Evolutionary conservation across 75 land plant genomes (phyloP).

Genomic region (Pinus taeda): DNA sequence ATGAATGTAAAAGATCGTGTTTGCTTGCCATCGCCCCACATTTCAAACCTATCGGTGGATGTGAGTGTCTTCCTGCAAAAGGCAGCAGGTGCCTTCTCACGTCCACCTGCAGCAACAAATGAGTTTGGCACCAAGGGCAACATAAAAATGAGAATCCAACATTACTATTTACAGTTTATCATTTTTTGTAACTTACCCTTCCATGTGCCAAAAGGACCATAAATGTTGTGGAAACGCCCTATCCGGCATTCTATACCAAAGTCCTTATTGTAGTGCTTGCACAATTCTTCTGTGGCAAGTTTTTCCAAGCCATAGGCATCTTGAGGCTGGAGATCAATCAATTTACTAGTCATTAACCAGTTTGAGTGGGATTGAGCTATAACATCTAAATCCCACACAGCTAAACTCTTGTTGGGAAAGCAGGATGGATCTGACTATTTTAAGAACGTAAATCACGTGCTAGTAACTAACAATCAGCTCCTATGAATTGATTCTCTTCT

Average conservation of each 20-base stretch:
- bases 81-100: constrained; percentile 98
- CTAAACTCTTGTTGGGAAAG: not conserved
- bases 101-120: constrained; percentile 58
- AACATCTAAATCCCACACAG: not conserved
- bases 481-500: not conserved
- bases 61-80: constrained; percentile 92
- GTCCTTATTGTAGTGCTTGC: constrained; percentile 95
- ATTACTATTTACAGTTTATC: not conserved
- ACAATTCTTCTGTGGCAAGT: constrained; percentile 79
- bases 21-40: constrained; percentile 99
- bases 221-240: constrained; percentile 92
- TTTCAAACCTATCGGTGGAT: constrained; percentile 82
- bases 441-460: not conserved
- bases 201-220: constrained; percentile 96
- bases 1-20: constrained; percentile 97
- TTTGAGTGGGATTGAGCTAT: not conserved
- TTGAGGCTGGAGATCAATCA: constrained; percentile 62
- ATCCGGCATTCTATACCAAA: constrained; percentile 87
- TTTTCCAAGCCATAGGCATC: constrained; percentile 96
- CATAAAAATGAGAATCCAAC: not conserved
- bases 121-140: not conserved
- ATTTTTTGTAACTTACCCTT: constrained; percentile 46
- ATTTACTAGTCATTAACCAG: not conserved
- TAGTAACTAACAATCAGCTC: not conserved
- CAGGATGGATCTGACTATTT: not conserved